Conservation (phyloP, 2,329 filamentous ascomycete species). For the Diplodia mutila region DNA sequence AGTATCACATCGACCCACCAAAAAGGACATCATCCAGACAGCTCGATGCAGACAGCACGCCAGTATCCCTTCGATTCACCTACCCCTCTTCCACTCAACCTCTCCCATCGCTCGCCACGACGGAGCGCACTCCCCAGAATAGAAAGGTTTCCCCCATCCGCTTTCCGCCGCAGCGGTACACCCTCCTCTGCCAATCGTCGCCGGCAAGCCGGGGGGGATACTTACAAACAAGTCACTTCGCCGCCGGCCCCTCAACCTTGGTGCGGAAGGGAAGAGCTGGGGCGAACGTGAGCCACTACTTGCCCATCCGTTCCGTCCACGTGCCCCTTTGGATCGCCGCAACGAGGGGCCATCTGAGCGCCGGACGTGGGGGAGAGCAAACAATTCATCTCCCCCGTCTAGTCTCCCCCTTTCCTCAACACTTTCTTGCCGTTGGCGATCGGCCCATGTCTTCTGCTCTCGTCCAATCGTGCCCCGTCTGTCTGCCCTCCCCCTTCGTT, state of each 20-base stretch:
- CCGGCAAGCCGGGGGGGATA: background rate
- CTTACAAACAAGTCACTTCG: background rate
- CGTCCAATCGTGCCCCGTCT: background rate
- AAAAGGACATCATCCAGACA: background rate
- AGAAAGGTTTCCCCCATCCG: background rate
- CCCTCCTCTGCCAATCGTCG: background rate
- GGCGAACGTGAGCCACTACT: background rate
- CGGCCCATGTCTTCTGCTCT: background rate
- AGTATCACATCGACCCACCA: background rate
- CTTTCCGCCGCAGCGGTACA: background rate
- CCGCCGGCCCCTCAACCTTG: background rate
- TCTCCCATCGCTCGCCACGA: background rate
- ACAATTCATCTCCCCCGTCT: background rate
- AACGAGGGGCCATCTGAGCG: background rate
- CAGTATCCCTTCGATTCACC: background rate
- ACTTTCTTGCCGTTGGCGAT: background rate
- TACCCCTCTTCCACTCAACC: background rate
- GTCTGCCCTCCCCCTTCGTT: background rate
- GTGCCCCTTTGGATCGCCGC: background rate
- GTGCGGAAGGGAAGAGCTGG: no score
- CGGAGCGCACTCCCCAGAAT: background rate
- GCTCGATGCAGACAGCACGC: background rate
- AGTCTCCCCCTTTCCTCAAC: background rate
- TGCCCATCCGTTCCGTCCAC: background rate
- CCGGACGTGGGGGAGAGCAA: background rate